Evolutionary conservation across 2,329 filamentous ascomycete genomes (phyloP).

Genomic region (Ilyonectria robusta): DNA sequence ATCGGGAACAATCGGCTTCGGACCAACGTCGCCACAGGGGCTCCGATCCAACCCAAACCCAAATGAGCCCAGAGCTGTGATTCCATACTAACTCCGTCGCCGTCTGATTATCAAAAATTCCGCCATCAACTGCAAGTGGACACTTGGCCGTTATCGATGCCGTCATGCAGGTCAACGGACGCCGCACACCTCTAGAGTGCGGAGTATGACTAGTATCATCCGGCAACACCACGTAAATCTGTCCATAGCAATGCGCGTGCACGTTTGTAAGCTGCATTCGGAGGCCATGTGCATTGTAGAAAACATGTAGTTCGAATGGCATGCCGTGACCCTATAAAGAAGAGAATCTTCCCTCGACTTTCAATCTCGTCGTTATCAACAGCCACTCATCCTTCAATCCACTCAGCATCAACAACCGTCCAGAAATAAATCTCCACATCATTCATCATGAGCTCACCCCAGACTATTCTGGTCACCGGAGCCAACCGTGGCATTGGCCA

Average conservation of each 20-base stretch:
- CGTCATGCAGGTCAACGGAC: no score
- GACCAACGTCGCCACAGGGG: neutral
- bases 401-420: neutral
- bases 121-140: neutral
- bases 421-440: neutral
- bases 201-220: no score
- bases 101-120: no score
- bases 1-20: neutral
- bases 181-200: no score
- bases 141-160: neutral
- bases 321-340: neutral
- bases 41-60: neutral
- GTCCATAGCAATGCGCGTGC: no score
- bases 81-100: neutral
- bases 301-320: neutral
- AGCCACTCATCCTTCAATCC: neutral
- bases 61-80: neutral
- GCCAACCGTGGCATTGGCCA: slow-evolving; percentile 59
- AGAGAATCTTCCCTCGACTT: no score
- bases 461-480: slow-evolving; percentile 52
- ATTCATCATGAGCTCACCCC: neutral
- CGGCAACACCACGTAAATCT: no score
- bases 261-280: no score
- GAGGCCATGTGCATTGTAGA: neutral
- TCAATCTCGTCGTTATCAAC: neutral